Evolutionary conservation across 2,329 filamentous ascomycete genomes (phyloP), one percentile per base, ranked within the genome.

Genomic region (Colletotrichum neosansevieriae): DNA sequence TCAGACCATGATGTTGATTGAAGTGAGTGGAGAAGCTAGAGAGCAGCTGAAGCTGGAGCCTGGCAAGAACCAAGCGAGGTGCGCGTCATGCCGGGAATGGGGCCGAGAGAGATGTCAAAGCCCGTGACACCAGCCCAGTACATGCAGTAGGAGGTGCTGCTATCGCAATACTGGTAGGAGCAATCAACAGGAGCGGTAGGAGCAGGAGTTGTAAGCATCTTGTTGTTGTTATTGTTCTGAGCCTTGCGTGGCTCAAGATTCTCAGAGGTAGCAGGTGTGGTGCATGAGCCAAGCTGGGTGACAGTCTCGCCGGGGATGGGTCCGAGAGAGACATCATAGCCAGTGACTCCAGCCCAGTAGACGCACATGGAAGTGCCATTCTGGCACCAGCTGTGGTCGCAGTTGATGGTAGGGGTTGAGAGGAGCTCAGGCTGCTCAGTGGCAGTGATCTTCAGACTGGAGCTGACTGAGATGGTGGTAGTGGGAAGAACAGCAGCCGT

Each of bases 101-200:
- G 76, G 0, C 79, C 80, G 5, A 72, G 70, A 1, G 71, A 73
- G 17, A 72, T 65, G 56, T 81, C 75, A 66, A 75, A 80, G n/a
- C 73, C 72, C 6, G 78, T 81, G 50, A 80, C 70, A 15, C 79
- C 80, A 24, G 72, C 74, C 75, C 79, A 83, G 72, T 76, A 79
- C 69, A 79, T 77, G 72, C 81, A 82, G 75, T 77, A 82, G 3
- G 76, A 76, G 3, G 73, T 74, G 32, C 19, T 62, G n/a, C 44
- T 40, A n/a, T 56, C 29, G n/a, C 67, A 69, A n/a, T 67, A 69
- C 24, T 71, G 68, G 70, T 77, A 74, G 61, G 78, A 74, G 74
- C 80, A 82, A 57, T 73, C 58, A 45, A 74, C 58, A 6, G 73
- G 58, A 17, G 71, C 58, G 13, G 62, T 68, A 12, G 71, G 44